phyloP scores from a whole-genome alignment of 768 basidiomycete genomes.

The Tylopilus vinaceipallidus region DNA sequence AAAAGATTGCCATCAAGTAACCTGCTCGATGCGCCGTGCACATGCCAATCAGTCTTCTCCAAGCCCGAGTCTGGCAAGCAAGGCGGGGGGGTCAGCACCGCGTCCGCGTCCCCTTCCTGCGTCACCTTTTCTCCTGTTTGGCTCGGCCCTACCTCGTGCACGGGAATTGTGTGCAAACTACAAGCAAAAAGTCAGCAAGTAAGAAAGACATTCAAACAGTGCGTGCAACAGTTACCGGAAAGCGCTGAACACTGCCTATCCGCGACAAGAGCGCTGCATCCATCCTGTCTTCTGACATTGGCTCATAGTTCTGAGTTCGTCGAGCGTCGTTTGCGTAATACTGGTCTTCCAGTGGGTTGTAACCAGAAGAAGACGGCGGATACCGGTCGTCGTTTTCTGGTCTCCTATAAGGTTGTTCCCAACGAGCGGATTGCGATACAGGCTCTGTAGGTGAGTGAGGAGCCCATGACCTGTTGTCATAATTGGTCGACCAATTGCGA shows the following conservation, averaged over 20 bases:
- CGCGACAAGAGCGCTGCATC: slow-evolving; percentile 23
- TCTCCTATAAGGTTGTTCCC: slow-evolving; percentile 13
- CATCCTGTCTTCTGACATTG: slow-evolving; percentile 10
- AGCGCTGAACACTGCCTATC: slow-evolving; percentile 19
- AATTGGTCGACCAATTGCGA: background rate
- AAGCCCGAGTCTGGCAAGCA: slow-evolving; percentile 22
- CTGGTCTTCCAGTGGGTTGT: slow-evolving; percentile 1
- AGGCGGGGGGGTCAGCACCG: slow-evolving; percentile 16
- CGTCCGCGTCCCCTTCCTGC: slow-evolving; percentile 24
- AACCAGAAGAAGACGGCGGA: slow-evolving; percentile 1
- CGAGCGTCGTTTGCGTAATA: slow-evolving; percentile 6
- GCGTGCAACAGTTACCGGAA: slow-evolving; percentile 18
- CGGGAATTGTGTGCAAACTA: slow-evolving; percentile 18
- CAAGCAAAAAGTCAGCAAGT: background rate
- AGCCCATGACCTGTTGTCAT: slow-evolving; percentile 8
- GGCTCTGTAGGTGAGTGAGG: background rate
- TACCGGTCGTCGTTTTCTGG: slow-evolving; percentile 14
- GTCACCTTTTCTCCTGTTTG: slow-evolving; percentile 20
- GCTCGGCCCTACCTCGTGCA: slow-evolving; percentile 22
- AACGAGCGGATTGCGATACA: background rate
- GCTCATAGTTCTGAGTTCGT: slow-evolving; percentile 12
- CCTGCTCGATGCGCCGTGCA: background rate
- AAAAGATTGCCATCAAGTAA: background rate
- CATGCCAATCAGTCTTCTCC: slow-evolving; percentile 17
- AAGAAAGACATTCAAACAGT: background rate